These are phyloP conservation scores for Polytrichum commune DNA, from an alignment of 225 moss, liverwort and hornwort species.

Conservation along the genomic window DNA sequence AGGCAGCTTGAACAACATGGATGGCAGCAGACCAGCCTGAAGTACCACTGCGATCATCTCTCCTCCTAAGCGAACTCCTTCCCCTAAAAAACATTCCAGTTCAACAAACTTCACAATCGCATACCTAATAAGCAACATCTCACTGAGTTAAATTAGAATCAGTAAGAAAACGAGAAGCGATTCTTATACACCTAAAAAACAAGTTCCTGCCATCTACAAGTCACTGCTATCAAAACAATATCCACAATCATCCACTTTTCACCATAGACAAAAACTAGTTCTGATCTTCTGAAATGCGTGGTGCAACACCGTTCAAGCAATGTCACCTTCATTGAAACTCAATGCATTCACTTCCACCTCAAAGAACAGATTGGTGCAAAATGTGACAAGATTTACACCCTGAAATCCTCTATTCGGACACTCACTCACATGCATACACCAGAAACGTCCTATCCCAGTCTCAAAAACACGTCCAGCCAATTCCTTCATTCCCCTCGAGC, in stretches of 20 bases:
- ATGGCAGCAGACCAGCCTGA: background rate
- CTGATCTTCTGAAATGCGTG: too few relatives aligned
- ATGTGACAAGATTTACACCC: background rate
- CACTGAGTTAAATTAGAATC: background rate
- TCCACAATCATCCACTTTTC: too few relatives aligned
- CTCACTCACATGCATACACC: background rate
- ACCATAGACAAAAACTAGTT: too few relatives aligned
- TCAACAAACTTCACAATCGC: background rate
- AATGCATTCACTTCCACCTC: background rate
- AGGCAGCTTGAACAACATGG: background rate
- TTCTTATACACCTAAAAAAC: background rate
- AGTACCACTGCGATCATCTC: background rate
- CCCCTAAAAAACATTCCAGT: constrained; percentile 2
- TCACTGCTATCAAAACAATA: too few relatives aligned
- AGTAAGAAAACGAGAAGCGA: background rate
- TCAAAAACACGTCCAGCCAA: background rate
- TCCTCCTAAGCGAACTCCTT: constrained; percentile 6
- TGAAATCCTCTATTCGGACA: background rate
- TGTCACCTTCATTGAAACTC: too few relatives aligned
- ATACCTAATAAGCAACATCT: background rate
- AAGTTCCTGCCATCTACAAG: background rate
- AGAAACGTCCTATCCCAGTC: background rate
- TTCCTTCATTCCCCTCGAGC: background rate
- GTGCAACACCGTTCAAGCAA: too few relatives aligned
- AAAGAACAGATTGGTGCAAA: background rate